Conservation (phyloP, 176 grass and related monocot genomes). For the Panicum miliaceum region DNA sequence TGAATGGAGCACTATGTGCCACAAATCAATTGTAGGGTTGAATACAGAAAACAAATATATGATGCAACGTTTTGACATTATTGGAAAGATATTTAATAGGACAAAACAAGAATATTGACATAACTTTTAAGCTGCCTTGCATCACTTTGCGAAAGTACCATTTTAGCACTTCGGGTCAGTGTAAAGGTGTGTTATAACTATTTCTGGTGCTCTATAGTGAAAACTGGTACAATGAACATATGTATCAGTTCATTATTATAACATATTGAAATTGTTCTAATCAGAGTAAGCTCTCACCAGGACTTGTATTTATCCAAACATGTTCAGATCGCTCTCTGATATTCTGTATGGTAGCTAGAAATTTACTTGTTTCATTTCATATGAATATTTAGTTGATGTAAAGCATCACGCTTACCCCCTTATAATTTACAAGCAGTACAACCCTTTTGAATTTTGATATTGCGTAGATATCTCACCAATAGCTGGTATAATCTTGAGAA, state of each 20-base stretch:
- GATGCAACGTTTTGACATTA: background rate
- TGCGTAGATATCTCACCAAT: background rate
- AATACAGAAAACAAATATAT: background rate
- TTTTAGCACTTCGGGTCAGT: background rate
- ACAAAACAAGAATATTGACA: background rate
- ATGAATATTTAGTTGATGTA: background rate
- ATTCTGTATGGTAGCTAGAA: slow-evolving; percentile 18
- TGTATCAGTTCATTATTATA: background rate
- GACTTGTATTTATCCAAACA: background rate
- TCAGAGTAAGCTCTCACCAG: slow-evolving; percentile 5
- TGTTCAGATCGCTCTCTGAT: slow-evolving; percentile 16
- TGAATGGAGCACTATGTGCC: background rate
- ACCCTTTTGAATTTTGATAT: slow-evolving; percentile 14
- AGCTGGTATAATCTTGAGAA: background rate
- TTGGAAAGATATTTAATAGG: background rate
- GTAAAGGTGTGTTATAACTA: slow-evolving; percentile 7
- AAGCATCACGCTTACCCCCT: background rate
- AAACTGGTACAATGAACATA: background rate
- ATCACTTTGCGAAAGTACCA: background rate
- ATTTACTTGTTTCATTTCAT: slow-evolving; percentile 11
- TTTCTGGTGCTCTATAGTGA: background rate
- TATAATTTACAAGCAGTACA: slow-evolving; percentile 9
- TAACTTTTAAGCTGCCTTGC: slow-evolving; percentile 19
- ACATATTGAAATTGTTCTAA: background rate
- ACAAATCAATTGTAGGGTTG: slow-evolving; percentile 13